Evolutionary conservation across 2,329 filamentous ascomycete genomes (phyloP), one percentile per base, ranked within the genome.

Genomic region (Calonectria crousiana): DNA sequence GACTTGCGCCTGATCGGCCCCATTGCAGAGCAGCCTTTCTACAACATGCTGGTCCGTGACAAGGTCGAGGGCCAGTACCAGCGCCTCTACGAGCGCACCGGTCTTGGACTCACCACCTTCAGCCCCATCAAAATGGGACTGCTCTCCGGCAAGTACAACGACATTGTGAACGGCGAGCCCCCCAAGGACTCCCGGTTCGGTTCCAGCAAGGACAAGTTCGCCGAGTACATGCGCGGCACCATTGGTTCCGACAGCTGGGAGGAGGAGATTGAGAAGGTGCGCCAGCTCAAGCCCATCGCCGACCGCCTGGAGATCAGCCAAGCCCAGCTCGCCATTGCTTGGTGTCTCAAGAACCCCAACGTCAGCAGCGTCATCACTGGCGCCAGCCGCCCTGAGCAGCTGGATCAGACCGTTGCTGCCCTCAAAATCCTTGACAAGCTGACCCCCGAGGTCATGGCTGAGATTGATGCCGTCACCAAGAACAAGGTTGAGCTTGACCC

Each of bases 61-160:
- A 90, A 90, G 79, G 92, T 94, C 20, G 92, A 94, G 82, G 87
- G 87, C 68, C 91, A 94, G 78, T 93, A 89, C 84, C 87, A 89
- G 74, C 89, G 90, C 38, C 84, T 94, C 23, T 93, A 92, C 82
- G 84, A 89, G 58, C 87, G 91, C 56, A 86, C 88, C 71, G 90
- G 91, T 0, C 84, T 91, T 1, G 92, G 92, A 2, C 83, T 93
- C 62, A 93, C 92, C 2, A 89, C 89, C 44, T 93, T 89, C 82
- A 89, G 87, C n/a, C 92, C 92, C 2, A 85, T 93, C 76, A 85
- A 85, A 75, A 84, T 84, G 51, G 92, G 92, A 3, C 83, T 94
- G 65, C 84, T 93, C 67, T 91, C 90, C 0, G 92, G 92, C 38
- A 94, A 93, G 83, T 94, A 94, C 84, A 92, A 92, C 67, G 86